Base-by-base conservation (phyloP, 208 protist genomes). In the Herpetomonas tarakana region DNA sequence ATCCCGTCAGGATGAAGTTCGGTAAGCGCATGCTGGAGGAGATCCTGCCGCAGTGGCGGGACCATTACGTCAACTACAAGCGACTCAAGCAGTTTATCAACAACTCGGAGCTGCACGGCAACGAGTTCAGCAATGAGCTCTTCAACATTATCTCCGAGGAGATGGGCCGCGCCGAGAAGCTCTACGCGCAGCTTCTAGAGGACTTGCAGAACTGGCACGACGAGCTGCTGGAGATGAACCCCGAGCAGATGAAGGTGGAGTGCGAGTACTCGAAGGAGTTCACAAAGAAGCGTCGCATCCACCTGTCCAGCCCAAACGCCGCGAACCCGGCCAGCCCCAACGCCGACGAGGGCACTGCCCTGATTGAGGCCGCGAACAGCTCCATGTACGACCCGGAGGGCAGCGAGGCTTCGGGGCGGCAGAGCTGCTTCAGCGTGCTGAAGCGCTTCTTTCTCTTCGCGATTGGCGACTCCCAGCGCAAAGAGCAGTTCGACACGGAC, bases 51-150 rank as follows among this genome's bases (percentile, higher is more conserved):
- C 71, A 96, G 58, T 96, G 90, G 86, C 64, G 62, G n/a, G 79
- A 82, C 18, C 86, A 74, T 62, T 96, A 96, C 69, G 84, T 96
- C 30, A 85, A 81, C 60, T 96, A 96, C 67, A 92, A 96, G 71
- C 74, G 72, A 0, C 73, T 96, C 2, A 96, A 96, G 71, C 78
- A 86, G 55, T 86, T 93, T 38, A 86, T 92, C 22, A 70, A 77
- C 30, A 72, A 81, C 65, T 86, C 86, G 2, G 66, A 85, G 45
- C 76, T 96, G n/a, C 75, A 60, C 39, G 80, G 89, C 25, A 72
- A 51, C 35, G 78, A 78, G 57, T 96, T 96, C 64, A 84, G 75
- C 52, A 63, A 78, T 62, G 83, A 79, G 55, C 75, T 96, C 31
- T 87, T 96, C 68, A 63, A 68, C 16, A 74, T 88, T 19, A 80